Evolutionary conservation across 1,139 yeast genomes (phyloP).

Genomic region (Trichomonascaceae sp.): DNA sequence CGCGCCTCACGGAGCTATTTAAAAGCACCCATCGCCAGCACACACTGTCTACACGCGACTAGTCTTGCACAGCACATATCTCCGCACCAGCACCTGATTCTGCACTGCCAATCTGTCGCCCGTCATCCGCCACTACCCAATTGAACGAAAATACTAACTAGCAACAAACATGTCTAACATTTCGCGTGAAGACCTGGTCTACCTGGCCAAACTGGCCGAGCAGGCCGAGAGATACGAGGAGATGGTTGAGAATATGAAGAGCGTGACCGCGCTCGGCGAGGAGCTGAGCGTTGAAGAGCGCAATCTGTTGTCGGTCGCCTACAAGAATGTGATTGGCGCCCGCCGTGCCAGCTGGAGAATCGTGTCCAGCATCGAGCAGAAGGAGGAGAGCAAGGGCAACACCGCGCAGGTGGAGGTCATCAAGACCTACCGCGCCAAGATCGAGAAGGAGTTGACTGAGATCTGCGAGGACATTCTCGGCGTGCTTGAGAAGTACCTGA

Average conservation of each 20-base stretch:
- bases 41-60: too few relatives aligned
- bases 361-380: conserved; percentile 93
- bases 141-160: too few relatives aligned
- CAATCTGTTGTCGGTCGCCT: conserved; percentile 91
- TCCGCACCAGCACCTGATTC: too few relatives aligned
- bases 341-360: conserved; percentile 99
- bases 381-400: conserved; percentile 93
- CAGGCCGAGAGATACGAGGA: conserved; percentile 99
- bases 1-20: too few relatives aligned
- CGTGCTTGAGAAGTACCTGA: conserved; percentile 78
- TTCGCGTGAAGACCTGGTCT: conserved; percentile 93
- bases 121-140: too few relatives aligned
- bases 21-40: too few relatives aligned
- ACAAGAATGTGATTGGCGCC: conserved; percentile 97
- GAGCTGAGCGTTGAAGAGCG: conserved; percentile 97
- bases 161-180: too few relatives aligned
- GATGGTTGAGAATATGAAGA: conserved; percentile 90
- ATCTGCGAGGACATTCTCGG: conserved; percentile 89
- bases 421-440: conserved; percentile 89
- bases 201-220: conserved; percentile 97
- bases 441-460: conserved; percentile 84
- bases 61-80: too few relatives aligned
- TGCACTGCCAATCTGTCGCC: too few relatives aligned
- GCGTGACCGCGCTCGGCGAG: conserved; percentile 91
- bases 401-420: conserved; percentile 78